Evolutionary conservation across 371 early-diverging fungal genomes (phyloP).

Genomic region (Parasitella parasitica): DNA sequence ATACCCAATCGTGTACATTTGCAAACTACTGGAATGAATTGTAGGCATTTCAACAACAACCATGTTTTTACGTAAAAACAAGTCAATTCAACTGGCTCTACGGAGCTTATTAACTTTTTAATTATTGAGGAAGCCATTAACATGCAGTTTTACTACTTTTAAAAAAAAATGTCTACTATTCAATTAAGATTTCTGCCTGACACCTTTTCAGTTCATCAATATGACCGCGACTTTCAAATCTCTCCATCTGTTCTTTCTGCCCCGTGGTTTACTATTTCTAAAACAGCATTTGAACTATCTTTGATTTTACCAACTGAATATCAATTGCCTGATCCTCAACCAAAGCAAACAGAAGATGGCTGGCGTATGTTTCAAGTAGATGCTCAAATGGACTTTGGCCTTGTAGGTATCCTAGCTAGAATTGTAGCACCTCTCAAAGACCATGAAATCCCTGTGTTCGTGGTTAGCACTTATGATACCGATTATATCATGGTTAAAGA

Average conservation of each 20-base stretch:
- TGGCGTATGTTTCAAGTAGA: constrained; percentile 68
- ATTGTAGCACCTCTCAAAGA: constrained; percentile 61
- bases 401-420: constrained; percentile 72
- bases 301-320: constrained; percentile 49
- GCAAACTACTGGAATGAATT: no score
- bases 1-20: no score
- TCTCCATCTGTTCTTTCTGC: constrained; percentile 16
- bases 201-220: constrained; percentile 39
- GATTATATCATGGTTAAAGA: constrained; percentile 76
- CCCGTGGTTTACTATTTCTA: constrained; percentile 59
- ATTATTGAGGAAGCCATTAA: no score
- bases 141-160: background rate
- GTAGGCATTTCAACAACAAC: no score
- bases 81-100: background rate
- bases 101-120: background rate
- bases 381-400: constrained; percentile 71
- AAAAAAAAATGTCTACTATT: constrained; percentile 16
- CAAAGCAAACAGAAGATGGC: constrained; percentile 51
- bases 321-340: constrained; percentile 12
- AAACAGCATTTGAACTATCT: constrained; percentile 57
- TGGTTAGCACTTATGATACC: constrained; percentile 76
- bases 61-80: constrained; percentile 1
- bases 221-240: constrained; percentile 16
- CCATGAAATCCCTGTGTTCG: constrained; percentile 66
- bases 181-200: constrained; percentile 34